phyloP scores from a whole-genome alignment of 2,329 filamentous ascomycete species.

The Penicillium psychrosexuale region DNA sequence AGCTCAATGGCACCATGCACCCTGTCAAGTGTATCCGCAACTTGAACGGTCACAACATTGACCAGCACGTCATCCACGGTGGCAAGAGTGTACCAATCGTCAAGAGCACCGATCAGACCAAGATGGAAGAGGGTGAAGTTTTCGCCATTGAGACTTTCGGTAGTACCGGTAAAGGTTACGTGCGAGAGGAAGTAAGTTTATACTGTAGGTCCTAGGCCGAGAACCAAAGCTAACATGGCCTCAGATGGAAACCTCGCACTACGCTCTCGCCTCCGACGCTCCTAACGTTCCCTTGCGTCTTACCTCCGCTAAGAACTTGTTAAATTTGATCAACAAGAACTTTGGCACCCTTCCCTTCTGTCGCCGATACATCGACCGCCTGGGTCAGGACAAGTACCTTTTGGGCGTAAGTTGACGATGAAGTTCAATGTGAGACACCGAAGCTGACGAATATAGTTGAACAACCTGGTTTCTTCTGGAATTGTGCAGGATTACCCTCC shows the following conservation, averaged over 20 bases:
- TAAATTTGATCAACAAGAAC: conserved; percentile 92
- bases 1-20: conserved; percentile 73
- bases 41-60: conserved; percentile 85
- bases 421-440: not conserved
- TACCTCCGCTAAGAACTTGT: conserved; percentile 76
- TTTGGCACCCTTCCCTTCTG: conserved; percentile 92
- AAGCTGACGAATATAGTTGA: conserved; percentile 58
- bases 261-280: conserved; percentile 70
- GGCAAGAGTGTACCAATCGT: conserved; percentile 91
- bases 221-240: conserved; percentile 5
- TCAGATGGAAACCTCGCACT: conserved; percentile 79
- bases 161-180: conserved; percentile 84
- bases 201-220: conserved; percentile 4
- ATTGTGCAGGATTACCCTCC: conserved; percentile 91
- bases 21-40: conserved; percentile 84
- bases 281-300: conserved; percentile 73
- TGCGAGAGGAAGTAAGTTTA: conserved; percentile 72
- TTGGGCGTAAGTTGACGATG: conserved; percentile 64
- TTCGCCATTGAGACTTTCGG: conserved; percentile 97
- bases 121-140: conserved; percentile 96
- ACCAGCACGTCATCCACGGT: conserved; percentile 85
- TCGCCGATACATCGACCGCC: conserved; percentile 80
- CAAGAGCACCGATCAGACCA: conserved; percentile 80
- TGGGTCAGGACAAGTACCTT: conserved; percentile 94
- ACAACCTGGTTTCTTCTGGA: conserved; percentile 76